Percentiles rank a stretch among this genome's conserved stretches.
Conservation (phyloP, 768 basidiomycete genomes). For the Inosperma sp. region DNA sequence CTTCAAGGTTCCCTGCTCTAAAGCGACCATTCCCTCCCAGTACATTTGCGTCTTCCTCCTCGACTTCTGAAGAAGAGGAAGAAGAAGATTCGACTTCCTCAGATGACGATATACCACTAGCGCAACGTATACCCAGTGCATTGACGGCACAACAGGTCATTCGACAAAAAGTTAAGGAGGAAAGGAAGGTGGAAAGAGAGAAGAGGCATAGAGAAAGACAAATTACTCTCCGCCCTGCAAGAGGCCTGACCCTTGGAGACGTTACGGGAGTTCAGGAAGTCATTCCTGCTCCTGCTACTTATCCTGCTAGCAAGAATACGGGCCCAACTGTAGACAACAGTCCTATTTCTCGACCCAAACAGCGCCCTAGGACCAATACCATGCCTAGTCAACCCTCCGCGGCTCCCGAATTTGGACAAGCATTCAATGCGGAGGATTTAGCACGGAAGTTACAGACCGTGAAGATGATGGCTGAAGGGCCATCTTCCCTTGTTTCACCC, state of each 20-base stretch:
- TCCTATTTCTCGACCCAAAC: not conserved
- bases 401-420: constrained; percentile 8
- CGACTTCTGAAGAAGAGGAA: constrained; percentile 10
- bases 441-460: constrained; percentile 52
- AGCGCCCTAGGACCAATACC: constrained; percentile 42
- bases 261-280: constrained; percentile 31
- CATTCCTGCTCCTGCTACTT: constrained; percentile 30
- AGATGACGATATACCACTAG: constrained; percentile 83
- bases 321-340: constrained; percentile 9
- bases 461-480: constrained; percentile 29
- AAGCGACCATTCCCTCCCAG: not conserved
- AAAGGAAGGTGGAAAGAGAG: constrained; percentile 51
- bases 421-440: constrained; percentile 56
- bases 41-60: not conserved
- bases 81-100: constrained; percentile 12
- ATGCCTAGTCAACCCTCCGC: constrained; percentile 36
- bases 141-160: constrained; percentile 79
- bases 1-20: not conserved
- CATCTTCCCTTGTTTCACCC: not conserved
- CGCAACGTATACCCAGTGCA: constrained; percentile 77
- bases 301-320: constrained; percentile 13
- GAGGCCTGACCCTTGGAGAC: constrained; percentile 25
- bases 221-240: constrained; percentile 35
- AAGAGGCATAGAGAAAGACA: constrained; percentile 25
- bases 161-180: constrained; percentile 63